Evolutionary conservation across 768 basidiomycete species (phyloP).

Genomic region (Suillus luteus): DNA sequence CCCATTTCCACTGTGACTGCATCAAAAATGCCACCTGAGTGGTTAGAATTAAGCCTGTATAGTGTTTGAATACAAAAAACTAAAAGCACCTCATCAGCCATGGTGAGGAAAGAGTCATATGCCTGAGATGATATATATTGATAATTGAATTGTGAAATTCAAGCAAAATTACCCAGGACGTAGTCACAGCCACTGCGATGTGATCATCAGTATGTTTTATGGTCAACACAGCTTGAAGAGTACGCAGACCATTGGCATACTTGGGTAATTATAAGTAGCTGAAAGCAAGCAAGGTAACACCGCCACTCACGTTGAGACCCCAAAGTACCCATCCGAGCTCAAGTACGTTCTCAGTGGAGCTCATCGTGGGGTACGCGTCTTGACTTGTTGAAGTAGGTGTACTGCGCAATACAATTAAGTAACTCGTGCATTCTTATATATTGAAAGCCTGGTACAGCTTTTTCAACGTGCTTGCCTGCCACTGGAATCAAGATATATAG

Average conservation of each 20-base stretch:
- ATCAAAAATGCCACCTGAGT: conserved; percentile 2
- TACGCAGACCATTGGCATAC: not conserved
- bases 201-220: not conserved
- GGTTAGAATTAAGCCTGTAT: not conserved
- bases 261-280: not conserved
- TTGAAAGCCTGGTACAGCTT: not conserved
- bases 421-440: not conserved
- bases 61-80: not conserved
- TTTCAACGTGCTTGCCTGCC: not conserved
- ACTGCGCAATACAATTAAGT: no score
- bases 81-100: conserved; percentile 5
- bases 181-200: conserved; percentile 2
- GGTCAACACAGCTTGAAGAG: not conserved
- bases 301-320: conserved; percentile 1
- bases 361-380: not conserved
- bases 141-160: not conserved
- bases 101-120: conserved; percentile 6
- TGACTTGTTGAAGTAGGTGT: no score
- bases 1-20: conserved; percentile 5
- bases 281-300: not conserved
- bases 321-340: not conserved
- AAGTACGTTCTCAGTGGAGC: not conserved
- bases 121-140: conserved; percentile 1
- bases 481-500: not conserved
- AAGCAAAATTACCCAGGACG: not conserved